Base-by-base conservation (phyloP, 2,329 filamentous ascomycete species). In the Beauveria sp. region DNA sequence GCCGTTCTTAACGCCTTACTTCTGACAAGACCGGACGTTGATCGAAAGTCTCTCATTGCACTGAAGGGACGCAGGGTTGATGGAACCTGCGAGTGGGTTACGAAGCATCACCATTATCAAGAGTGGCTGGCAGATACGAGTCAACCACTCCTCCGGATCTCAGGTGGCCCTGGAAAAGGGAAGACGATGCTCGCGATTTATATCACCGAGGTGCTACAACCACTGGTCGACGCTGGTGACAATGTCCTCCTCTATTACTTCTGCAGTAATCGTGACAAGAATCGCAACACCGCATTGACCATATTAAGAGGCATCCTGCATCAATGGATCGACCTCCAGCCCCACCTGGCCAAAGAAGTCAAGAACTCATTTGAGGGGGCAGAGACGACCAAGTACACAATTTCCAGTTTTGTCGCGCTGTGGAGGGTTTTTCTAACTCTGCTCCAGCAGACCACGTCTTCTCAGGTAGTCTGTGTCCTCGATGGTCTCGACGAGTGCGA, bases 11-110 rank as follows among this genome's bases (percentile, higher is more conserved):
- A 67, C 24, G 66, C 66, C 28, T 63, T 64, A 20, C 62, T 64
- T 20, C 51, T 69, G 55, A 69, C 67, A 20, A 64, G 64, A 62
- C 65, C 66, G 3, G 64, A 66, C 18, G 66, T 66, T 59, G 67
- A 69, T 37, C 64, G 67, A 18, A 67, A 58, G 10, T 66, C 64
- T 18, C 64, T 69, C 4, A 65, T 68, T 60, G 61, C 58, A 57
- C 43, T 66, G 54, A 69, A 67, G 56, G 68, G 67, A 18, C 59
- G 62, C 3, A 40, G 50, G 50, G 50, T 22, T 22, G 50, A 53
- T 22, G 50, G 50, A 53, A 53, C 50, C 30, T 53, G 50, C 50
- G 50, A 53, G 30, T 53, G 50, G 50, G 18, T 40, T 53, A 40
- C 18, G 7, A 22, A 53, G 50, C 50, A 53, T 10, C 50, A 22